Conservation (phyloP, 169 alveolate species). For the Plasmodium knowlesi region DNA sequence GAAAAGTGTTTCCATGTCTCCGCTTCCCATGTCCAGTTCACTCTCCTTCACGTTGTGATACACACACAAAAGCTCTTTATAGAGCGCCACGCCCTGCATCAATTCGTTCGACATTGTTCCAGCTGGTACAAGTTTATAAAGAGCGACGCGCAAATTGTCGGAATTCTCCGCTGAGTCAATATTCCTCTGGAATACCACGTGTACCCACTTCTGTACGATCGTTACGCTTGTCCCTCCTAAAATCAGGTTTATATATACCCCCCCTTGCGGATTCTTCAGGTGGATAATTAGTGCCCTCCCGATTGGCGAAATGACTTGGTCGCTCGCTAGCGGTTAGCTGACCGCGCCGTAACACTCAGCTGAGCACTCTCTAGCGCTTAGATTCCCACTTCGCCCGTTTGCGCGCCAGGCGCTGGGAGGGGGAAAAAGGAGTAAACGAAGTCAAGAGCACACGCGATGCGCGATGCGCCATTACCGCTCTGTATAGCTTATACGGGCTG, state of each 20-base stretch:
- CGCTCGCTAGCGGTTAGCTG: neutral
- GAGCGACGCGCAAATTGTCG: neutral
- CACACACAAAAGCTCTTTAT: conserved; percentile 19
- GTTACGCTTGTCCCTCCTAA: neutral
- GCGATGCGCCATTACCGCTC: neutral
- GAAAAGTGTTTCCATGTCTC: neutral
- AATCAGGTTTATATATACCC: neutral
- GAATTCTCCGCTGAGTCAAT: neutral
- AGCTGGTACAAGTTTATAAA: neutral
- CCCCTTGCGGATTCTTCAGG: neutral
- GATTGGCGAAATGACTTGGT: neutral
- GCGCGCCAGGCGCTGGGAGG: neutral
- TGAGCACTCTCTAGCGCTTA: neutral
- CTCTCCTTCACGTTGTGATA: conserved; percentile 10
- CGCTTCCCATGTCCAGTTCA: neutral
- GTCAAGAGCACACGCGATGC: neutral
- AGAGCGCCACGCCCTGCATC: conserved; percentile 14
- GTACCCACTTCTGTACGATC: neutral
- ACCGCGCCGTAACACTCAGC: neutral
- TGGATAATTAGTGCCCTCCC: neutral
- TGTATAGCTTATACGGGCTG: neutral
- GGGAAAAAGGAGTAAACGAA: neutral
- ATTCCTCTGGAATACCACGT: neutral
- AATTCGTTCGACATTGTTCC: conserved; percentile 10
- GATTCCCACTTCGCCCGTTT: neutral